A percentile compares a stretch with the other conserved stretches of the same genome.
Conservation (phyloP, 2,329 filamentous ascomycete genomes). For the Aureobasidium sp. region DNA sequence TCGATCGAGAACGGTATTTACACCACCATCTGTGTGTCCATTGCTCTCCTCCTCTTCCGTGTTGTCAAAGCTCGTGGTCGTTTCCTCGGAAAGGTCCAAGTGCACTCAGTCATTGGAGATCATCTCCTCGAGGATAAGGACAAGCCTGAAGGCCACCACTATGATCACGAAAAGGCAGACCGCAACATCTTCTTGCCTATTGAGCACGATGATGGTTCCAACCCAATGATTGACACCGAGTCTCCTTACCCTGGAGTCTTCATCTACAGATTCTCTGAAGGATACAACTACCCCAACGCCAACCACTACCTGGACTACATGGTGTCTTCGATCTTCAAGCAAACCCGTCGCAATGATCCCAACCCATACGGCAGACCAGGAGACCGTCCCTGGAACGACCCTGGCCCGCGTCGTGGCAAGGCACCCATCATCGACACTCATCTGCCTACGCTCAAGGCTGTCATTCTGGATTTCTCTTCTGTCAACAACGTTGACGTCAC, state of each 20-base stretch:
- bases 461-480: slow-evolving; percentile 87
- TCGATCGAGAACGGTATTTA: slow-evolving; percentile 92
- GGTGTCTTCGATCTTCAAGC: slow-evolving; percentile 37
- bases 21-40: slow-evolving; percentile 69
- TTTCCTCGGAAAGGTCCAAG: slow-evolving; percentile 75
- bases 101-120: slow-evolving; percentile 78
- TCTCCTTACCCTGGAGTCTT: slow-evolving; percentile 87
- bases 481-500: slow-evolving; percentile 94
- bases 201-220: slow-evolving; percentile 81
- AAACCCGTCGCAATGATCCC: slow-evolving; percentile 70
- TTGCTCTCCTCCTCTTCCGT: slow-evolving; percentile 73
- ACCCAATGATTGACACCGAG: slow-evolving; percentile 72
- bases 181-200: slow-evolving; percentile 84
- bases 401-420: slow-evolving; percentile 56
- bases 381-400: slow-evolving; percentile 93
- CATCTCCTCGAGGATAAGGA: slow-evolving; percentile 60
- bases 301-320: slow-evolving; percentile 75
- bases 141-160: slow-evolving; percentile 22
- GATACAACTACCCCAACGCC: slow-evolving; percentile 94
- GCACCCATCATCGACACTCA: slow-evolving; percentile 37
- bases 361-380: slow-evolving; percentile 51
- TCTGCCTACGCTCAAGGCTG: slow-evolving; percentile 70
- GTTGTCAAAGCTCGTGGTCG: slow-evolving; percentile 74
- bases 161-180: slow-evolving; percentile 36
- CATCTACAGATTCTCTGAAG: slow-evolving; percentile 90